phyloP scores from a whole-genome alignment of 2,329 filamentous ascomycete genomes.

The Venturia aucupariae region DNA sequence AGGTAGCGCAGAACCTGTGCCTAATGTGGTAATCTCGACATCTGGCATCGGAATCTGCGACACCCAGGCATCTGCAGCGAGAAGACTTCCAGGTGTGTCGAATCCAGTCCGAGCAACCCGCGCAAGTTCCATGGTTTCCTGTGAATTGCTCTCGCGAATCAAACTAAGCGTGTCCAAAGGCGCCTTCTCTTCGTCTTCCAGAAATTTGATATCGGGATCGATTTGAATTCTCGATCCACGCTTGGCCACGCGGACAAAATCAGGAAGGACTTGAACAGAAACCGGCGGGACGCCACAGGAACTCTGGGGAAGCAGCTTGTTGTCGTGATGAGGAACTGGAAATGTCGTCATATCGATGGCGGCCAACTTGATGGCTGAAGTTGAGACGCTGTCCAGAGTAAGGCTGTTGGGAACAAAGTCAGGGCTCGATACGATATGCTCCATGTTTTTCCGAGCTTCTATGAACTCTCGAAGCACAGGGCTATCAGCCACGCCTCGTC shows the following conservation, averaged over 20 bases:
- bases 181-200: constrained; percentile 39
- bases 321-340: constrained; percentile 57
- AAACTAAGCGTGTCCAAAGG: constrained; percentile 38
- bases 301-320: constrained; percentile 37
- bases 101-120: constrained; percentile 16
- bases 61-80: constrained; percentile 46
- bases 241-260: constrained; percentile 25
- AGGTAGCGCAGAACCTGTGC: constrained; percentile 82
- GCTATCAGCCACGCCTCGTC: constrained; percentile 54
- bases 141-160: constrained; percentile 21
- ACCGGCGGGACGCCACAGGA: constrained; percentile 16
- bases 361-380: constrained; percentile 59
- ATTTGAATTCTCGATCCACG: constrained; percentile 30
- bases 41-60: constrained; percentile 63
- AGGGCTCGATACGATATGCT: constrained; percentile 69
- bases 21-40: constrained; percentile 75
- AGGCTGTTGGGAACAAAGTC: constrained; percentile 71
- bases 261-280: constrained; percentile 18
- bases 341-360: constrained; percentile 68
- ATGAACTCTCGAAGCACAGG: constrained; percentile 61
- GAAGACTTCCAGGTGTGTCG: constrained; percentile 23
- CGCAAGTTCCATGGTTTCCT: constrained; percentile 47
- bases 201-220: constrained; percentile 30
- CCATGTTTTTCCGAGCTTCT: constrained; percentile 45
- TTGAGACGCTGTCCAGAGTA: constrained; percentile 56